These are phyloP conservation scores for Apocynum venetum DNA, from an alignment of 257 asterid species.

Conservation along the genomic window DNA sequence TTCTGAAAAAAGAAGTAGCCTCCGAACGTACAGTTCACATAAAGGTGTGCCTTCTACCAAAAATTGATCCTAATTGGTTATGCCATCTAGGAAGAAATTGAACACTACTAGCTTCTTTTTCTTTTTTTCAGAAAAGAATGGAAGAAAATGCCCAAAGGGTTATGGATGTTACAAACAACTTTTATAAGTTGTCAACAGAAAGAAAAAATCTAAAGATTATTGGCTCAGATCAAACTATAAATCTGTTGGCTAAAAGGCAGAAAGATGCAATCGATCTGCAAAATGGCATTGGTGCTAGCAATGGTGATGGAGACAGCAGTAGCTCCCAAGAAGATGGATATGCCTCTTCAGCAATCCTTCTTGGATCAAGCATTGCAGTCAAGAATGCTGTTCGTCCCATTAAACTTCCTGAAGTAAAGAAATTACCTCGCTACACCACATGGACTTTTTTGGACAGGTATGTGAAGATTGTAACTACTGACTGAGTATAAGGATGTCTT, in stretches of 20 bases:
- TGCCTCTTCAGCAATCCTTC: slow-evolving; percentile 76
- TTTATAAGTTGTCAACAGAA: slow-evolving; percentile 52
- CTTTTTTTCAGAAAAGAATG: slow-evolving; percentile 52
- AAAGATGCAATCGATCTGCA: slow-evolving; percentile 82
- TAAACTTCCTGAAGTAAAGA: slow-evolving; percentile 64
- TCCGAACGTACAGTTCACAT: slow-evolving; percentile 50
- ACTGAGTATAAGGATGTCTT: background rate
- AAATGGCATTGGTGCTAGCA: slow-evolving; percentile 57
- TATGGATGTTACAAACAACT: slow-evolving; percentile 44
- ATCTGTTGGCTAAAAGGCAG: slow-evolving; percentile 84
- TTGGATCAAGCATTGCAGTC: slow-evolving; percentile 87
- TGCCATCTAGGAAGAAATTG: background rate
- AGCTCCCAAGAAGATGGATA: slow-evolving; percentile 82
- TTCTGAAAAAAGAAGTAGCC: slow-evolving; percentile 55
- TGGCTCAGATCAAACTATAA: slow-evolving; percentile 45
- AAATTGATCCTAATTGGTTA: slow-evolving; percentile 18
- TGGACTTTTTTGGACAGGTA: slow-evolving; percentile 92
- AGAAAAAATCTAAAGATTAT: slow-evolving; percentile 45
- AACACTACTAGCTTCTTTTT: slow-evolving; percentile 3
- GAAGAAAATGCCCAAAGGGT: slow-evolving; percentile 62
- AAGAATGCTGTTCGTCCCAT: slow-evolving; percentile 87
- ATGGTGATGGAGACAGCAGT: slow-evolving; percentile 61
- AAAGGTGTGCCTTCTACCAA: slow-evolving; percentile 47
- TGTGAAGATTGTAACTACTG: slow-evolving; percentile 17
- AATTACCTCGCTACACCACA: slow-evolving; percentile 71